Evolutionary conservation across 2,329 filamentous ascomycete genomes (phyloP).

Genomic region (Clonostachys byssicola): DNA sequence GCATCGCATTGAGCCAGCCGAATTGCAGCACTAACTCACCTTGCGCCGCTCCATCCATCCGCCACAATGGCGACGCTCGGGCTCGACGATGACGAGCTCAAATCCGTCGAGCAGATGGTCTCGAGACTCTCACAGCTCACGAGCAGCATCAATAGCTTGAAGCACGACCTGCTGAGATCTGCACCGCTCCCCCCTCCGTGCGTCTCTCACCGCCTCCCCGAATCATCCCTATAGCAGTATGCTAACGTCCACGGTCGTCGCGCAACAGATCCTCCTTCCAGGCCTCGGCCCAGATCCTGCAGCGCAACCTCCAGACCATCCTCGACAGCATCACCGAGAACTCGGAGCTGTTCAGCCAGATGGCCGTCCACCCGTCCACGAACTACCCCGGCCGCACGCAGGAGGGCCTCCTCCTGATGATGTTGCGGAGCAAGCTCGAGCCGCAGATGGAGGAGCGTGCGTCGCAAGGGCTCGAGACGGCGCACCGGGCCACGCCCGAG

Average conservation of each 20-base stretch:
- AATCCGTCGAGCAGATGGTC: constrained; percentile 67
- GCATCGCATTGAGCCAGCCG: too few species aligned
- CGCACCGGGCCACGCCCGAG: constrained; percentile 35
- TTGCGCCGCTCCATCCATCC: neutral
- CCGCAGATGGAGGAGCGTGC: constrained; percentile 73
- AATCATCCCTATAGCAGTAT: neutral
- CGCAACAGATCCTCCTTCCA: constrained; percentile 61
- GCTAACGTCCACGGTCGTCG: neutral
- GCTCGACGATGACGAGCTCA: constrained; percentile 55
- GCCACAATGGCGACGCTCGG: constrained; percentile 36
- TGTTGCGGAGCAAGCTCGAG: constrained; percentile 81
- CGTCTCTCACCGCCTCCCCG: constrained; percentile 7
- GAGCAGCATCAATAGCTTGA: constrained; percentile 62
- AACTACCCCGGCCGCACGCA: constrained; percentile 69
- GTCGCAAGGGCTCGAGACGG: constrained; percentile 52
- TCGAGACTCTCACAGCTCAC: constrained; percentile 65
- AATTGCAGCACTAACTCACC: neutral
- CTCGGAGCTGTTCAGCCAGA: constrained; percentile 60
- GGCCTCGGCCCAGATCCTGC: constrained; percentile 67
- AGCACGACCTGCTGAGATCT: constrained; percentile 54
- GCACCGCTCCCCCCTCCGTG: constrained; percentile 66
- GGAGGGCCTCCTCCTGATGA: constrained; percentile 59
- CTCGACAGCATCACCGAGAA: constrained; percentile 62
- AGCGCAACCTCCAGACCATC: constrained; percentile 64
- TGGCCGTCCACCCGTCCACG: constrained; percentile 73